Evolutionary conservation across 208 protist genomes (phyloP).

Genomic region (Trypanosoma congolense): DNA sequence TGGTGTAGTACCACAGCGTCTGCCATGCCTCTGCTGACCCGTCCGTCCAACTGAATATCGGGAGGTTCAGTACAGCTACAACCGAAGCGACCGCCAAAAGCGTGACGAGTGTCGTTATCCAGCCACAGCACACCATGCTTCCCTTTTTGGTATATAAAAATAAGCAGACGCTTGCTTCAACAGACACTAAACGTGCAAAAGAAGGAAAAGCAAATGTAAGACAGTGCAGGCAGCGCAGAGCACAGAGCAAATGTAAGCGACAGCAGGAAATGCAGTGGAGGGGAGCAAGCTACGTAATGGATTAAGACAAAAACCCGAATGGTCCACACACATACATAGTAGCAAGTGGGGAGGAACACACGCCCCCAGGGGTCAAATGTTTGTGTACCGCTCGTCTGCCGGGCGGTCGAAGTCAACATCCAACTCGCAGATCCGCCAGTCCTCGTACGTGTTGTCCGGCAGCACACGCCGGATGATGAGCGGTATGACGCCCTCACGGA

Average conservation of each 20-base stretch:
- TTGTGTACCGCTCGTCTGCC: slow-evolving; percentile 84
- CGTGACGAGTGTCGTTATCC: background rate
- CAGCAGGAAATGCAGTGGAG: slow-evolving; percentile 8
- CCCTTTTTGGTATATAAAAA: background rate
- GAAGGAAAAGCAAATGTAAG: slow-evolving; percentile 2
- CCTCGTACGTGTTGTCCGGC: slow-evolving; percentile 93
- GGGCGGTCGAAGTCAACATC: slow-evolving; percentile 85
- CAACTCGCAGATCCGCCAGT: slow-evolving; percentile 81
- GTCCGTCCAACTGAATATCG: background rate
- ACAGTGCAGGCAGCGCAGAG: slow-evolving; percentile 6
- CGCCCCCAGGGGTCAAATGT: slow-evolving; percentile 28
- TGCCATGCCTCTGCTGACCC: background rate
- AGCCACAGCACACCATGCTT: background rate
- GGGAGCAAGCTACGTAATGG: background rate
- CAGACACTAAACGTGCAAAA: background rate
- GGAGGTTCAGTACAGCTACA: background rate
- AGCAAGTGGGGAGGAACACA: background rate
- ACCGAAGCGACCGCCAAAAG: background rate
- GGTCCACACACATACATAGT: background rate
- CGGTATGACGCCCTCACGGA: slow-evolving; percentile 95
- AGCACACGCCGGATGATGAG: slow-evolving; percentile 96
- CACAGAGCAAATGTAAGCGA: slow-evolving; percentile 21
- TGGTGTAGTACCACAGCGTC: slow-evolving; percentile 1
- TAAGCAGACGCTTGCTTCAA: too few relatives aligned
- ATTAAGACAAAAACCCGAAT: background rate